These are phyloP conservation scores for Truncatella angustata DNA, from an alignment of 2,329 filamentous ascomycete species.

Conservation along the genomic window DNA sequence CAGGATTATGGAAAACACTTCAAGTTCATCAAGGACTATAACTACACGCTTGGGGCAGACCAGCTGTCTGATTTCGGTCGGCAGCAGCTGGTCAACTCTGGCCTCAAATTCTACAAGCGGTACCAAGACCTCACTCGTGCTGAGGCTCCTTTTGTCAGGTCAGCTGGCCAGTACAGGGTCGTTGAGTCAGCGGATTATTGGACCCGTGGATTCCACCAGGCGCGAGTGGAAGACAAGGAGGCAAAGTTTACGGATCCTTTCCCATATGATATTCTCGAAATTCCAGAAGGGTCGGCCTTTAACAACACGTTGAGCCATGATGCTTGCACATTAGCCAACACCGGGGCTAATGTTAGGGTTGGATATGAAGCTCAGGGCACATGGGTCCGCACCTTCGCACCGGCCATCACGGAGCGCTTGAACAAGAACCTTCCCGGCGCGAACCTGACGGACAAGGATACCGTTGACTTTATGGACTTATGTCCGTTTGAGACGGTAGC, in stretches of 20 bases:
- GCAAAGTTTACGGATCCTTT: constrained; percentile 42
- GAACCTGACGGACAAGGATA: constrained; percentile 61
- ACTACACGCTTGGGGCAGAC: constrained; percentile 69
- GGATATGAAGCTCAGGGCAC: constrained; percentile 48
- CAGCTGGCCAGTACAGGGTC: constrained; percentile 68
- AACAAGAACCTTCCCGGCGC: constrained; percentile 67
- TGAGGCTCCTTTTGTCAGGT: constrained; percentile 67
- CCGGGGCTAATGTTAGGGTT: constrained; percentile 47
- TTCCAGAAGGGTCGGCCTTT: constrained; percentile 62
- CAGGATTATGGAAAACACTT: constrained; percentile 61
- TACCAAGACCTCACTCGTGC: constrained; percentile 63
- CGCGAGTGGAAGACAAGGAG: constrained; percentile 39
- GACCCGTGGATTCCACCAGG: constrained; percentile 68
- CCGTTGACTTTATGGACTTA: constrained; percentile 79
- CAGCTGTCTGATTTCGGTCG: constrained; percentile 67
- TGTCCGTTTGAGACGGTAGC: constrained; percentile 85
- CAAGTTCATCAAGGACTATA: constrained; percentile 69
- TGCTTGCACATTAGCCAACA: constrained; percentile 69
- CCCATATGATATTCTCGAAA: constrained; percentile 58
- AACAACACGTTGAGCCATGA: constrained; percentile 85
- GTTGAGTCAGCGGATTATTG: constrained; percentile 74
- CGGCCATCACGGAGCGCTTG: constrained; percentile 65
- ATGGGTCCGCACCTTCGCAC: constrained; percentile 65
- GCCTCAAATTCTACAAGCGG: constrained; percentile 70
- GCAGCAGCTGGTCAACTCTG: constrained; percentile 71